Base-by-base conservation (phyloP, 2,329 filamentous ascomycete genomes). In the Paraphoma chrysanthemicola region DNA sequence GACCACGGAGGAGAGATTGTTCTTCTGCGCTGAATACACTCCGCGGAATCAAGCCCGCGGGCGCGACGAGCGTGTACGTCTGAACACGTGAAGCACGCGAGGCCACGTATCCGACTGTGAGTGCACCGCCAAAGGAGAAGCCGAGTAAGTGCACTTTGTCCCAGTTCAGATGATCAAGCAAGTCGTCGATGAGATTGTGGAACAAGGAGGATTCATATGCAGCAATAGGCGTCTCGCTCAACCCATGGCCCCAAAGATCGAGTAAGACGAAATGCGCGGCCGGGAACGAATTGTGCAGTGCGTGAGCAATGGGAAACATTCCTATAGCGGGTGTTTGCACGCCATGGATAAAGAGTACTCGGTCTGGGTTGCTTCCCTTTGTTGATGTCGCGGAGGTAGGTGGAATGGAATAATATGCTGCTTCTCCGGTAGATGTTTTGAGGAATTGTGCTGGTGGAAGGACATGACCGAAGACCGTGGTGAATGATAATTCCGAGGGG, bases 201-300 rank as follows among this genome's bases (percentile, higher is more conserved):
- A 86, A 85, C 0, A 85, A 56, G 0, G 51, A 39, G 0, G 78
- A 59, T 0, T 71, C 71, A 50, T 85, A 82, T 0, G 82, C 63
- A 0, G 64, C 30, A 1, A 81, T 2, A 0, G 83, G 83, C 0
- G 82, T 84, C 6, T 81, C 79, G 29, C 73, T 79, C n/a, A 86
- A 67, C 0, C 83, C 83, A 48, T 86, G 84, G 30, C 83, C 83
- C 82, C 81, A 85, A 10, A 81, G 77, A 53, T 86, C 83, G 12
- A 83, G 16, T 1, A 83, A 68, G 0, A 81, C 78, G 31, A 80
- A 71, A 10, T 80, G 72, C 0, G 81, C 66, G 0, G 60, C 28
- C 0, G 81, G 77, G 44, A 77, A 79, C 0, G 59, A 61, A 0
- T 66, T 36, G 1, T 73, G 70, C 1, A 86, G 70, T 0, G 64